Conservation (phyloP, 345 rosid genomes). For the Euphorbia tirucalli region DNA sequence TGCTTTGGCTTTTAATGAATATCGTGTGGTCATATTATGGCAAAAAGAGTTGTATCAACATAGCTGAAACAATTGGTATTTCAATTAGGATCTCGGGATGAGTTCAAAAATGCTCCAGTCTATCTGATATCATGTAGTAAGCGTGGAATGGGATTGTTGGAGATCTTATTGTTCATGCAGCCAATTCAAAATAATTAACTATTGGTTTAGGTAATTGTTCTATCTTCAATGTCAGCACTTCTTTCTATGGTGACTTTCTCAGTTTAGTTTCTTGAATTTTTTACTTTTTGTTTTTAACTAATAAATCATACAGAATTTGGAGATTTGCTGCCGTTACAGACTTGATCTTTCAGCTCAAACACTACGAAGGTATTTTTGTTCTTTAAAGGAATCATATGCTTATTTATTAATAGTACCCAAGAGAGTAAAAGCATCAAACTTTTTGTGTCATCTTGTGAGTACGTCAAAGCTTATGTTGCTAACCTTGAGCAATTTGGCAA, state of each 20-base stretch:
- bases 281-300: constrained; percentile 14
- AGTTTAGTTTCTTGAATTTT: not conserved
- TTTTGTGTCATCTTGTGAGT: too few species aligned
- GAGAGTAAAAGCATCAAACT: not conserved
- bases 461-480: too few species aligned
- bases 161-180: constrained; percentile 69
- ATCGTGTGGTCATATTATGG: too few species aligned
- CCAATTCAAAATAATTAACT: constrained; percentile 58
- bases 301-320: constrained; percentile 58
- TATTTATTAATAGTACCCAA: too few species aligned
- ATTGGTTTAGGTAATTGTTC: constrained; percentile 64
- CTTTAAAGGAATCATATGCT: constrained; percentile 9
- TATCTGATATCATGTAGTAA: constrained; percentile 79
- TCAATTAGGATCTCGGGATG: too few species aligned
- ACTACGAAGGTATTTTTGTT: constrained; percentile 70
- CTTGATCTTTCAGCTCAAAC: constrained; percentile 59
- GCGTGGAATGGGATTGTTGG: constrained; percentile 82
- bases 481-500: too few species aligned
- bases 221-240: constrained; percentile 8
- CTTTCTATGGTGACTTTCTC: constrained; percentile 4
- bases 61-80: too few species aligned
- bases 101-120: constrained; percentile 85
- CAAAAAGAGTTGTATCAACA: too few species aligned
- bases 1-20: too few species aligned
- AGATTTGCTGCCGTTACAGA: constrained; percentile 83